phyloP scores from a whole-genome alignment of 2,329 filamentous ascomycete species.

The Aspergillus sp. region DNA sequence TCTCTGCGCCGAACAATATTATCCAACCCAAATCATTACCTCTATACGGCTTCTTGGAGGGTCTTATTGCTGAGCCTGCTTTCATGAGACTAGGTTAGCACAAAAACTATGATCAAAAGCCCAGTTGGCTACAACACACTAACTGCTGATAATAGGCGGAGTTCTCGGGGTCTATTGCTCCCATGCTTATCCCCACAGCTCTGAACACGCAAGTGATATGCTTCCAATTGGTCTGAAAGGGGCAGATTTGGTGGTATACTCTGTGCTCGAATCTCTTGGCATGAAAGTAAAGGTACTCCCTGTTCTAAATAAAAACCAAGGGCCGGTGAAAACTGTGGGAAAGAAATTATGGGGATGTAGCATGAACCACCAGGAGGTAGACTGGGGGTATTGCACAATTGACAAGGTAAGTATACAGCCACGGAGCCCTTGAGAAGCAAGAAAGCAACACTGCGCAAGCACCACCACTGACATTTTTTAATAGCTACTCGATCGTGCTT shows the following conservation, averaged over 20 bases:
- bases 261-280: slow-evolving; percentile 33
- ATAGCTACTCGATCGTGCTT: background rate
- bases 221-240: slow-evolving; percentile 48
- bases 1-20: slow-evolving; percentile 10
- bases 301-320: slow-evolving; percentile 15
- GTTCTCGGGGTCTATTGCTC: slow-evolving; percentile 47
- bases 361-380: background rate
- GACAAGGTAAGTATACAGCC: no score
- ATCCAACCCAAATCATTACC: slow-evolving; percentile 37
- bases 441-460: no score
- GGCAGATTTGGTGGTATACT: slow-evolving; percentile 46
- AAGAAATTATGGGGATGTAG: background rate
- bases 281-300: slow-evolving; percentile 32
- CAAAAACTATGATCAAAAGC: background rate
- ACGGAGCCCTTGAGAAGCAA: no score
- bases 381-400: no score
- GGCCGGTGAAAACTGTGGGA: background rate
- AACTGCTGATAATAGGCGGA: slow-evolving; percentile 35
- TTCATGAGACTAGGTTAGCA: slow-evolving; percentile 41
- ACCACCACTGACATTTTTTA: no score
- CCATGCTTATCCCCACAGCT: slow-evolving; percentile 50
- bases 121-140: background rate
- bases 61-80: slow-evolving; percentile 26
- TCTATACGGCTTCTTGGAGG: slow-evolving; percentile 35
- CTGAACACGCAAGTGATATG: slow-evolving; percentile 5